Conservation (phyloP, 768 basidiomycete genomes). For the Leccinum uliginosum region DNA sequence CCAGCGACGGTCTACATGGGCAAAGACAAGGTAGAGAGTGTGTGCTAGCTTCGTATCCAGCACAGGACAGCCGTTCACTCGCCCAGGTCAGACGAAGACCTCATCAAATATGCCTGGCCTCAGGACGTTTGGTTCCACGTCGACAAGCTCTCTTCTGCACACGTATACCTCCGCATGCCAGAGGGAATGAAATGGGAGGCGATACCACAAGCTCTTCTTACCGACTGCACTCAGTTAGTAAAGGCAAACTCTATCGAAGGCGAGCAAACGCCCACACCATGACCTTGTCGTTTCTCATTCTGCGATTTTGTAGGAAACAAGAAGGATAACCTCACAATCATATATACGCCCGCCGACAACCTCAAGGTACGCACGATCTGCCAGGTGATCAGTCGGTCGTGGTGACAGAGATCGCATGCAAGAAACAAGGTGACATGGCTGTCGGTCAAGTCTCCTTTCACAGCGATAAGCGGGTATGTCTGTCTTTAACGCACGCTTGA, state of each 20-base stretch:
- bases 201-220: constrained; percentile 74
- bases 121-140: constrained; percentile 95
- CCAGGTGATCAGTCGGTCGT: not conserved
- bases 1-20: constrained; percentile 87
- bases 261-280: not conserved
- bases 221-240: constrained; percentile 90
- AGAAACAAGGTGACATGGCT: constrained; percentile 99
- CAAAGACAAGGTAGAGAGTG: constrained; percentile 94
- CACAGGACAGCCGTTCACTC: constrained; percentile 14
- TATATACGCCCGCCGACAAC: constrained; percentile 91
- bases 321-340: constrained; percentile 88
- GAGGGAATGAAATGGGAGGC: constrained; percentile 80
- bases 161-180: constrained; percentile 92
- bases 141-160: constrained; percentile 94
- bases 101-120: constrained; percentile 90
- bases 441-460: constrained; percentile 96
- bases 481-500: not conserved
- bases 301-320: constrained; percentile 72
- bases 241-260: constrained; percentile 99
- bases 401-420: constrained; percentile 3
- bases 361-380: constrained; percentile 60
- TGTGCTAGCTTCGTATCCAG: constrained; percentile 26
- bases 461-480: constrained; percentile 72
- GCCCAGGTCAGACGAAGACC: constrained; percentile 74
- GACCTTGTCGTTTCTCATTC: not conserved